Base-by-base conservation (phyloP, 2,329 filamentous ascomycete species). In the Aspergillus nomiae region DNA sequence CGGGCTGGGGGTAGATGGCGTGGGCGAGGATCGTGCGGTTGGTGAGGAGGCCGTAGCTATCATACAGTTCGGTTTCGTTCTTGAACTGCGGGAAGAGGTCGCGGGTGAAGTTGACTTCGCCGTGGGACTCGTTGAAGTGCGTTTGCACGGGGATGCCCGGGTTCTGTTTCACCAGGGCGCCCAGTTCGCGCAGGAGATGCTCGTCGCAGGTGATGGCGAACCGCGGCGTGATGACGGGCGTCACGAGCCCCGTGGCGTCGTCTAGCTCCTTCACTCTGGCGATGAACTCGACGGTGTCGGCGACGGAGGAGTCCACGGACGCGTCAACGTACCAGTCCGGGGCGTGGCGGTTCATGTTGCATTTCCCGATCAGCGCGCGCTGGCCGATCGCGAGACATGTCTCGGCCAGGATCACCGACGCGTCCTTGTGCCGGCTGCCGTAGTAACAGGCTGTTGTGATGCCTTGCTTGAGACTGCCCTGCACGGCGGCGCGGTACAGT, bases 101-200 rank as follows among this genome's bases (percentile, higher is more conserved):
- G 9, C 73, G 75, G 0, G 87, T 90, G 24, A 83, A 82, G 1
- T 77, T 66, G 59, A 88, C 86, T 72, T 90, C 88, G 63, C 87
- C 83, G 68, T 82, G 78, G 0, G 87, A 86, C 70, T 90, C 88
- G 73, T 89, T 86, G 77, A 90, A 89, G 71, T 90, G 88, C 3
- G 87, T 90, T 74, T 90, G 88, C 36, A 91, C 84, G 0, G 85
- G 80, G 24, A 90, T 70, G 1, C 80, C 73, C 0, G 78, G 77
- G 61, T 89, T 79, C 11, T 78, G 67, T 4, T 69, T 67, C 0
- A 84, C 84, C 28, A 90, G 81, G 1, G 76, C 70, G 0, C 88
- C 88, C 1, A 91, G 77, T 0, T 86, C 86, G 0, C 69, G 61
- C 2, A 91, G 80, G 0, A 90, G 76, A 3, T 82, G 79, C 0